A percentile compares a stretch with the other conserved stretches of the same genome.
Evolutionary conservation across 768 basidiomycete genomes (phyloP).

Genomic region (Boletus speciosus): DNA sequence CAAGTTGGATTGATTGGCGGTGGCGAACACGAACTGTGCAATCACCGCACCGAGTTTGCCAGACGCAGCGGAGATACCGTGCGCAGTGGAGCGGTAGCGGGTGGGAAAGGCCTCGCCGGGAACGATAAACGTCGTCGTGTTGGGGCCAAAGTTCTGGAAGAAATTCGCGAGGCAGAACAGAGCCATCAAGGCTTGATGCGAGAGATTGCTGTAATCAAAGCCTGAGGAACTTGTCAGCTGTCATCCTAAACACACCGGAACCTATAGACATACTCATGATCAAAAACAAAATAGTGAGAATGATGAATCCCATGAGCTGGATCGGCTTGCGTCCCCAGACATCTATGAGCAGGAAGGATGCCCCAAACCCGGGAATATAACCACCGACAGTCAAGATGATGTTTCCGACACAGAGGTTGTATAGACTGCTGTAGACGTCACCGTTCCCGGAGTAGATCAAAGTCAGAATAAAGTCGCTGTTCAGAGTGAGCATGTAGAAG

Average conservation of each 20-base stretch:
- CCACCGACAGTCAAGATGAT: conserved; percentile 68
- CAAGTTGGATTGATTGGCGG: too few species aligned
- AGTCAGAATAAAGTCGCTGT: conserved; percentile 38
- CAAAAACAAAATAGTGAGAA: conserved; percentile 61
- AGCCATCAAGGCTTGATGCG: conserved; percentile 53
- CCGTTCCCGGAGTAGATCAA: not conserved
- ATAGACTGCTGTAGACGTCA: conserved; percentile 49
- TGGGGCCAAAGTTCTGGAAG: conserved; percentile 84
- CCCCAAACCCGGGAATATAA: conserved; percentile 70
- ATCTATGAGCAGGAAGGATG: conserved; percentile 59
- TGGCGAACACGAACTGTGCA: conserved; percentile 47
- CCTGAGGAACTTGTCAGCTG: conserved; percentile 34
- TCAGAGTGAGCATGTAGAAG: conserved; percentile 82
- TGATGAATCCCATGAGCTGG: conserved; percentile 69
- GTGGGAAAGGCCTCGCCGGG: conserved; percentile 84
- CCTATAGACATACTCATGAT: conserved; percentile 52
- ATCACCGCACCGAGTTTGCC: conserved; percentile 82
- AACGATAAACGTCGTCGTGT: conserved; percentile 72
- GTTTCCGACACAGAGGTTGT: conserved; percentile 64
- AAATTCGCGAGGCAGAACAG: conserved; percentile 79
- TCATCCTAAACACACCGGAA: not conserved
- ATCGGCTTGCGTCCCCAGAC: conserved; percentile 75
- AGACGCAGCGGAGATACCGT: conserved; percentile 77
- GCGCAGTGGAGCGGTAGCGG: conserved; percentile 75
- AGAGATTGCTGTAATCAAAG: conserved; percentile 56